phyloP scores from a whole-genome alignment of 192 early-diverging fungal genomes.

The Backusella luteola region DNA sequence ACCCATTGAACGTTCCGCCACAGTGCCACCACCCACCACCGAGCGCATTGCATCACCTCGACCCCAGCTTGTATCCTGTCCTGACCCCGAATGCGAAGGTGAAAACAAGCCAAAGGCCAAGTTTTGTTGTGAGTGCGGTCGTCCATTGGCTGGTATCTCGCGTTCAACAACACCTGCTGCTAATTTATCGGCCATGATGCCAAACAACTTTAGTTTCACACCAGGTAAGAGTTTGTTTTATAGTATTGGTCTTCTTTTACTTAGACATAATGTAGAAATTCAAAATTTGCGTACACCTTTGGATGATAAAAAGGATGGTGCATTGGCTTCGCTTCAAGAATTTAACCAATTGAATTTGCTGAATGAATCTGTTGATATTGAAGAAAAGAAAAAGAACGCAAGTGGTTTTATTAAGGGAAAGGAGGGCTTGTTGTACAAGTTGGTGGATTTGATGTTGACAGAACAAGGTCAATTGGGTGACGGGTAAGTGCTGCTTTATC shows the following conservation, averaged over 20 bases:
- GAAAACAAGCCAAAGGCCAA: slow-evolving; percentile 54
- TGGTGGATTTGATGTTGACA: slow-evolving; percentile 63
- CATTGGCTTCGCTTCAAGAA: neutral
- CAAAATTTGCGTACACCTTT: neutral
- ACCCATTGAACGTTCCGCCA: slow-evolving; percentile 7
- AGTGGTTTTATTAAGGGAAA: slow-evolving; percentile 25
- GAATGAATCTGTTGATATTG: slow-evolving; percentile 34
- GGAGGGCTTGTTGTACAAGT: slow-evolving; percentile 52
- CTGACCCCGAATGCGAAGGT: slow-evolving; percentile 47
- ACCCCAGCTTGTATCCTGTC: slow-evolving; percentile 34
- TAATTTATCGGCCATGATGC: slow-evolving; percentile 4
- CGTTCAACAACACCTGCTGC: slow-evolving; percentile 41
- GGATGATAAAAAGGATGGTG: slow-evolving; percentile 3
- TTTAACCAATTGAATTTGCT: slow-evolving; percentile 29
- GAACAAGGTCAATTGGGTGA: slow-evolving; percentile 60
- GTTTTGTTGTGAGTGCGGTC: slow-evolving; percentile 61
- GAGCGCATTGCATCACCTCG: slow-evolving; percentile 16
- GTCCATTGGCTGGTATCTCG: slow-evolving; percentile 39
- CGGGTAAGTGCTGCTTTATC: slow-evolving; percentile 33
- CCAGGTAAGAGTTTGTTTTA: neutral
- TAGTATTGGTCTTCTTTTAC: neutral
- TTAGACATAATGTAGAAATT: neutral
- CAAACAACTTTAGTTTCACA: neutral
- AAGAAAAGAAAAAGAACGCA: slow-evolving; percentile 47
- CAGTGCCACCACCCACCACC: slow-evolving; percentile 14